Percentiles rank a stretch among this genome's conserved stretches.
phyloP scores from a whole-genome alignment of 148 eudicot genomes.

The Hydrangea macrophylla region DNA sequence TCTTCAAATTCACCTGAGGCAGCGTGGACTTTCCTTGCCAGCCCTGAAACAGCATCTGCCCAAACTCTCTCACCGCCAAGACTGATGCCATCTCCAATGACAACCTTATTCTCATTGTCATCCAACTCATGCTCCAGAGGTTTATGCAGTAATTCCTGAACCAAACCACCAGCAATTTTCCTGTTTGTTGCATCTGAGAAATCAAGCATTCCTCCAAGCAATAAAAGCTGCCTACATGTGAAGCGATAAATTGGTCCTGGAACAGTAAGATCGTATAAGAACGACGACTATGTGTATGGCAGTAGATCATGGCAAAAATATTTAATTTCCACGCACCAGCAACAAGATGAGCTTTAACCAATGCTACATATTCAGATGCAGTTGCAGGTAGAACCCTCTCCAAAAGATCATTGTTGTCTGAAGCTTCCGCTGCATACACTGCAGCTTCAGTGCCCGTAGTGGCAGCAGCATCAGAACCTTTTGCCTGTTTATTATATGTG shows the following conservation, averaged over 20 bases:
- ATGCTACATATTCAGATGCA: conserved; percentile 68
- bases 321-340: conserved; percentile 57
- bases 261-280: conserved; percentile 16
- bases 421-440: conserved; percentile 96
- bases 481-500: conserved; percentile 39
- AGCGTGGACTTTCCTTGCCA: conserved; percentile 76
- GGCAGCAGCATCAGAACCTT: conserved; percentile 95
- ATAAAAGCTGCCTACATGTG: conserved; percentile 75
- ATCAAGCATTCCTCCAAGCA: conserved; percentile 88
- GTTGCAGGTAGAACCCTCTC: conserved; percentile 82
- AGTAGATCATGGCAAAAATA: conserved; percentile 2
- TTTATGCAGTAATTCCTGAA: conserved; percentile 54
- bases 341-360: conserved; percentile 72
- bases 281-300: conserved; percentile 3
- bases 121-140: conserved; percentile 71
- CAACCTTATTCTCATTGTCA: conserved; percentile 49
- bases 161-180: conserved; percentile 67
- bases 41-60: conserved; percentile 75
- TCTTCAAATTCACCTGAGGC: conserved; percentile 93
- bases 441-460: conserved; percentile 86
- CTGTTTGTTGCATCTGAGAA: conserved; percentile 82
- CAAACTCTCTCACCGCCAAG: conserved; percentile 87
- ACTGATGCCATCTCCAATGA: conserved; percentile 89
- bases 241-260: conserved; percentile 77
- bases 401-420: conserved; percentile 76